Conservation (phyloP, 371 early-diverging fungal species). For the Polyrhizophydium stewartii region DNA sequence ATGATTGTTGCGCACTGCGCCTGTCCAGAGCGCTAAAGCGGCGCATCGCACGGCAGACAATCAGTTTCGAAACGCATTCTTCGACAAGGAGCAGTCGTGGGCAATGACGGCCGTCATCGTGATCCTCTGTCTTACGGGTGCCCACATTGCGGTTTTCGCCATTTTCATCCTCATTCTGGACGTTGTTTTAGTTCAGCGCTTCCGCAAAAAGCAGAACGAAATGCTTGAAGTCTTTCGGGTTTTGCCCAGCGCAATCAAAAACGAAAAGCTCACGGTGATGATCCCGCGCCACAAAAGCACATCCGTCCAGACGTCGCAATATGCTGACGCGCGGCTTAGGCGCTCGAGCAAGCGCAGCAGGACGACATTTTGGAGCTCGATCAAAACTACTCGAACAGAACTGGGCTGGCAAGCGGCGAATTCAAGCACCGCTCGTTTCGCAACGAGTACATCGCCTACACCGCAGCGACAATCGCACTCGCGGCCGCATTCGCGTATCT, state of each 20-base stretch:
- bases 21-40: too few species aligned
- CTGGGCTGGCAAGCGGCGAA: too few species aligned
- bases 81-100: not conserved
- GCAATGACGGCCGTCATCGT: not conserved
- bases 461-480: not conserved
- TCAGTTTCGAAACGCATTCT: too few species aligned
- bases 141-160: not conserved
- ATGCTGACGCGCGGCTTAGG: too few species aligned
- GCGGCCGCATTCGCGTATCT: not conserved
- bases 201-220: not conserved
- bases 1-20: too few species aligned
- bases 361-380: not conserved
- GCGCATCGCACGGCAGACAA: too few species aligned
- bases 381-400: not conserved
- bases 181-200: not conserved
- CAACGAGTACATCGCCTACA: conserved; percentile 3
- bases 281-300: too few species aligned
- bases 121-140: not conserved
- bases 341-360: not conserved
- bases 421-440: not conserved
- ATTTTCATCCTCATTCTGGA: conserved; percentile 1
- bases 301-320: too few species aligned
- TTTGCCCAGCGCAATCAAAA: not conserved
- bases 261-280: conserved; percentile 2
- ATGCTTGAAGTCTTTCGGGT: not conserved